phyloP scores from a whole-genome alignment of 176 grass and related monocot species.

The Eremochloa ophiuroides region DNA sequence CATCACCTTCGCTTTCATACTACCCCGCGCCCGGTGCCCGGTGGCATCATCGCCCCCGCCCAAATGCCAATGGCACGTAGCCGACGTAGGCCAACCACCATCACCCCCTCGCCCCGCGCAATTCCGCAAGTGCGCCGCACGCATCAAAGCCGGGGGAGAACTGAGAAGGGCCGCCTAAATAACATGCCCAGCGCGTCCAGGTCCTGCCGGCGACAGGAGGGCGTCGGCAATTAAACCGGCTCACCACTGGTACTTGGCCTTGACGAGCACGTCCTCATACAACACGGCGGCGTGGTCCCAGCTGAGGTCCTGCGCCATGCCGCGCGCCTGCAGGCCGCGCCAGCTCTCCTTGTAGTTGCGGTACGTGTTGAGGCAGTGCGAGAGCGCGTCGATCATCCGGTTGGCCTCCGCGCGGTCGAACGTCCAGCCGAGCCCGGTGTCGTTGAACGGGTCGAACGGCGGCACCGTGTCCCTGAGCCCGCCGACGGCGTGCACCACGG shows the following conservation, averaged over 20 bases:
- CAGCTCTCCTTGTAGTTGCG: constrained; percentile 78
- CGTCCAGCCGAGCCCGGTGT: constrained; percentile 69
- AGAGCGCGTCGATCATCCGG: constrained; percentile 64
- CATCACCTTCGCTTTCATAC: neutral
- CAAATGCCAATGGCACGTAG: neutral
- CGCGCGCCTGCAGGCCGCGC: constrained; percentile 59
- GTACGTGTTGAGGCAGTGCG: constrained; percentile 79
- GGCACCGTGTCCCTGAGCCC: constrained; percentile 82
- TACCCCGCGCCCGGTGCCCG: neutral
- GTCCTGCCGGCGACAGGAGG: neutral
- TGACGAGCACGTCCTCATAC: constrained; percentile 85
- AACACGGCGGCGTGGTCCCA: constrained; percentile 83
- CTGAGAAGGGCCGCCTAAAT: neutral
- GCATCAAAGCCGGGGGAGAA: neutral
- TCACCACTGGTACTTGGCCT: constrained; percentile 98
- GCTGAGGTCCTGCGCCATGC: constrained; percentile 83
- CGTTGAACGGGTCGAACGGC: constrained; percentile 63
- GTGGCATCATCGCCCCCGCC: neutral
- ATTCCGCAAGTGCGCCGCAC: neutral
- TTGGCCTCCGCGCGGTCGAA: constrained; percentile 64
- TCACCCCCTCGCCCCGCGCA: neutral
- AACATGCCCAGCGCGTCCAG: neutral
- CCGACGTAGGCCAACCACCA: neutral
- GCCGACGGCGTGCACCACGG: constrained; percentile 90
- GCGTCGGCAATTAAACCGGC: neutral